Conservation (phyloP, 768 basidiomycete species). For the Tricholoma saponaceum region DNA sequence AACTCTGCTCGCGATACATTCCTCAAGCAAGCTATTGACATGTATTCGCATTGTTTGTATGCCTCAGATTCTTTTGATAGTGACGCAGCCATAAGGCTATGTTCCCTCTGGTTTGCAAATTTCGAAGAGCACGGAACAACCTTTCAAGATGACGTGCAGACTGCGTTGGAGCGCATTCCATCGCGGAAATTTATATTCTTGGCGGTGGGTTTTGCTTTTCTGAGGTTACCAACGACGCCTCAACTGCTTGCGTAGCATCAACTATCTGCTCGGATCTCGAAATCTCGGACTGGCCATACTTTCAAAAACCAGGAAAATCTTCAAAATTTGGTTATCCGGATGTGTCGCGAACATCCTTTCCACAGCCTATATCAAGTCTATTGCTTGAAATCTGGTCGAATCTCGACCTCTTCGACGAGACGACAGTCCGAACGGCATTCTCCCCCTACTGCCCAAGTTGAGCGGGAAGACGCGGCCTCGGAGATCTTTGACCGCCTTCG, state of each 20-base stretch:
- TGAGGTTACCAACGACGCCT: not conserved
- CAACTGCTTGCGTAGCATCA: conserved; percentile 53
- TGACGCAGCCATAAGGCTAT: conserved; percentile 73
- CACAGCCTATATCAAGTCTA: conserved; percentile 90
- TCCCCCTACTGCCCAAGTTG: conserved; percentile 41
- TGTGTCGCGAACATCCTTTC: conserved; percentile 91
- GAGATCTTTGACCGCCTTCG: conserved; percentile 55
- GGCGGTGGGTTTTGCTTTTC: conserved; percentile 38
- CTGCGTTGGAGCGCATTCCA: conserved; percentile 58
- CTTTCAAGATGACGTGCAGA: conserved; percentile 32
- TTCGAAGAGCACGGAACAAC: conserved; percentile 56
- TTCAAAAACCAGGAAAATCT: conserved; percentile 53
- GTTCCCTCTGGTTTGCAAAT: conserved; percentile 90
- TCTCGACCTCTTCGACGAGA: conserved; percentile 18
- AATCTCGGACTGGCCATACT: conserved; percentile 23
- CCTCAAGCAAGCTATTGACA: conserved; percentile 71
- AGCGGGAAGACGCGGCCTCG: conserved; percentile 62
- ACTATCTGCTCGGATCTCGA: conserved; percentile 83
- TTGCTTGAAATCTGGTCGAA: conserved; percentile 49
- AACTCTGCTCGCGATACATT: conserved; percentile 51
- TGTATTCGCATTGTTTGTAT: conserved; percentile 79
- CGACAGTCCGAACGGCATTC: conserved; percentile 46
- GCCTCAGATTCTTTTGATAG: conserved; percentile 72
- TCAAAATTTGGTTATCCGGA: conserved; percentile 59
- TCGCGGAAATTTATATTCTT: conserved; percentile 89